Base-by-base conservation (phyloP, 305 asterid genomes). In the Euphrasia arctica region DNA sequence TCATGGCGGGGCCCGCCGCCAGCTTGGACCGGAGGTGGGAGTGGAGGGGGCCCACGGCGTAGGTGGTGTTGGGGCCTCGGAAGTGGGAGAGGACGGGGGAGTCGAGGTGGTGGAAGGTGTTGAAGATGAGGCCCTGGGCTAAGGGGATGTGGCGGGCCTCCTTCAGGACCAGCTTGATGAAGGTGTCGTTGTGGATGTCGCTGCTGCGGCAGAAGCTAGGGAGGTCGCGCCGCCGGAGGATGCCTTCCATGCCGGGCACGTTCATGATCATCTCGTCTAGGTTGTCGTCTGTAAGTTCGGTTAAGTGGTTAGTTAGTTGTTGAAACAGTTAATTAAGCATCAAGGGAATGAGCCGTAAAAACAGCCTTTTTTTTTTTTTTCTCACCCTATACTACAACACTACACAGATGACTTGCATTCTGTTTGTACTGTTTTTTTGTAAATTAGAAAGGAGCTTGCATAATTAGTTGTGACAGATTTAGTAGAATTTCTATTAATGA, bases 61-160 rank as follows among this genome's bases (percentile, higher is more conserved):
- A 83, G 31, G 77, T 57, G 14, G 77, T 57, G 15, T 78, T 80
- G 1, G 84, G 85, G 62, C 72, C 72, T 25, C 41, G 71, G 0
- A 83, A 15, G 9, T 77, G 83, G 9, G 84, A 60, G 8, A 83
- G 18, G 15, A 80, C 50, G 0, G 86, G 84, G 5, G 54, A 74
- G 43, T 83, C 89, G 0, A 83, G 80, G 4, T 83, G 61, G 62
- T 80, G 72, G 69, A 83, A 83, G 18, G 89, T 83, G 79, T 83
- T 83, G 79, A 83, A 73, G 31, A 83, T 80, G 3, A 83, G 65
- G 0, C 86, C 86, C 3, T 72, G 77, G 27, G 86, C 84, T 48
- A 57, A 52, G 18, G 83, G 86, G 11, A 72, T 56, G 62, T 72
- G 65, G 22, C 66, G 41, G 55, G 5, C 70, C 52, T 74, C 75